Conservation (phyloP, 148 eudicot species). For the Hydrangea macrophylla region DNA sequence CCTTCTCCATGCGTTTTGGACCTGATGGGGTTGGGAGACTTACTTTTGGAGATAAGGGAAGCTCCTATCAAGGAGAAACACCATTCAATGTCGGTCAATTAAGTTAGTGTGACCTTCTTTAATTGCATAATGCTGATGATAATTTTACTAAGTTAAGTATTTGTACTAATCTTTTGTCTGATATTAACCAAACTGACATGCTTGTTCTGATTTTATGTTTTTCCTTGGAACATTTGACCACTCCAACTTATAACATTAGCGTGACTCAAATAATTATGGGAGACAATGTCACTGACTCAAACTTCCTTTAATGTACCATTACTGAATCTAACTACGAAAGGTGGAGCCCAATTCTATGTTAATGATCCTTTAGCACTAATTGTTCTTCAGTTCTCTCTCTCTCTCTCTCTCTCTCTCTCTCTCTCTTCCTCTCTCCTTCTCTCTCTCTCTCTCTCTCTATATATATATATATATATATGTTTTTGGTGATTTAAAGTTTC, state of each 20-base stretch:
- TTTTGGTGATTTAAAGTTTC: not conserved
- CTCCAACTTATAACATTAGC: conserved; percentile 56
- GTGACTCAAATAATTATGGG: conserved; percentile 50
- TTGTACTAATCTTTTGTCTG: not conserved
- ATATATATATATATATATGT: too few relatives aligned
- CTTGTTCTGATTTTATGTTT: not conserved
- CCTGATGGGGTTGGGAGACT: conserved; percentile 66
- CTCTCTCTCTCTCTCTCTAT: not conserved
- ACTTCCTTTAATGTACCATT: conserved; percentile 25
- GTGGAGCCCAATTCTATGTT: conserved; percentile 48
- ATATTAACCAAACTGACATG: not conserved
- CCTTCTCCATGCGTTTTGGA: conserved; percentile 94
- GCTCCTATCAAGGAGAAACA: conserved; percentile 61
- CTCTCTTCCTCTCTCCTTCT: not conserved
- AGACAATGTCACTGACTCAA: conserved; percentile 30
- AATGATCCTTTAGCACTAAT: conserved; percentile 33
- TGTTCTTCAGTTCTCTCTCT: conserved; percentile 4
- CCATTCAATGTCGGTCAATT: conserved; percentile 41
- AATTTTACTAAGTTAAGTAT: not conserved
- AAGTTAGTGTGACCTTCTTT: conserved; percentile 35
- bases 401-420: not conserved
- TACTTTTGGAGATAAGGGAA: conserved; percentile 83
- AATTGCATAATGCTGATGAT: not conserved
- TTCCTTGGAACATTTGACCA: conserved; percentile 17
- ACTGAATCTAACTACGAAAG: conserved; percentile 66